phyloP scores from a whole-genome alignment of 306 rosid species.

The Pachyrhizus erosus region DNA sequence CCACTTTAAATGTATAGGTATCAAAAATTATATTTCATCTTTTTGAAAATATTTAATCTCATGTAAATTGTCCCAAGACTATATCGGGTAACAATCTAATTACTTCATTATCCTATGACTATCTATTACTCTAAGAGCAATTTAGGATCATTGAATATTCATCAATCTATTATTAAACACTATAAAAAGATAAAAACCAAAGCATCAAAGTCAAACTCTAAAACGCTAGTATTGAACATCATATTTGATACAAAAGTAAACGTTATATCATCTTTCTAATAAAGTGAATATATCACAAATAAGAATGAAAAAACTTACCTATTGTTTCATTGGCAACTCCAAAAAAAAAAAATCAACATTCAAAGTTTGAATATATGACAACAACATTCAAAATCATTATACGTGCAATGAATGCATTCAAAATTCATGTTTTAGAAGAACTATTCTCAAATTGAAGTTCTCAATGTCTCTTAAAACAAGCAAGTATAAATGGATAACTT shows the following conservation, averaged over 20 bases:
- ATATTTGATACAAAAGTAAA: too few relatives aligned
- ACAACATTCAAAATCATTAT: neutral
- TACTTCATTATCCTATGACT: neutral
- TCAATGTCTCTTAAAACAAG: too few relatives aligned
- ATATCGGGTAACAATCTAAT: neutral
- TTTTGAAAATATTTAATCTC: neutral
- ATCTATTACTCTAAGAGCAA: neutral
- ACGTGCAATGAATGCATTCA: too few relatives aligned
- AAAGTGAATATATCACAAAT: neutral
- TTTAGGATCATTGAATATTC: neutral
- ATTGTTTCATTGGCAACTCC: too few relatives aligned
- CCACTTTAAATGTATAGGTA: neutral
- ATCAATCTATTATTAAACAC: neutral
- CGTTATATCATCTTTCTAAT: neutral
- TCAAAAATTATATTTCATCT: neutral
- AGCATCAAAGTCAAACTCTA: neutral
- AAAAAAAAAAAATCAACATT: neutral
- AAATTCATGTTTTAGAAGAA: too few relatives aligned
- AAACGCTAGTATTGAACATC: too few relatives aligned
- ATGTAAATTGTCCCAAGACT: neutral
- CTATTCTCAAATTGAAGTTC: neutral
- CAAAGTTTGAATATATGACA: neutral
- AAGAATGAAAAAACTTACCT: too few relatives aligned
- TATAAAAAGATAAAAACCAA: too few relatives aligned
- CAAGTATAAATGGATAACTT: neutral